Base-by-base conservation (phyloP, 176 grass and related monocot genomes). In the Aegilops speltoides region DNA sequence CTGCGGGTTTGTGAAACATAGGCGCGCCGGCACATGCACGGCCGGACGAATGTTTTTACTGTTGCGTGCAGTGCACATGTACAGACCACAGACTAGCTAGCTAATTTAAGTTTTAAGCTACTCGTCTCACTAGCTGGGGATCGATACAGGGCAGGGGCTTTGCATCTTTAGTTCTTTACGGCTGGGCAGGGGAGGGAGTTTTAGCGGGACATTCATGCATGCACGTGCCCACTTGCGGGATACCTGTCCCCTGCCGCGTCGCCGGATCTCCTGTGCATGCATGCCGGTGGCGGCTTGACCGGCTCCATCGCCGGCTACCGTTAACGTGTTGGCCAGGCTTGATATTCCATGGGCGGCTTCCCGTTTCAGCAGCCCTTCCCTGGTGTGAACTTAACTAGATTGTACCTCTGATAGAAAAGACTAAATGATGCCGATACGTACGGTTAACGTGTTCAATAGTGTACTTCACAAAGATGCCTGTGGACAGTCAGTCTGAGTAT, bases 141-240 rank as follows among this genome's bases (percentile, higher is more conserved):
- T 13, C 45, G 45, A 23, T 72, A 3, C 38, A 26, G 64, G 37
- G 14, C 24, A 76, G 43, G 23, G 29, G 32, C 33, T 38, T 23
- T 45, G 59, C 24, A 31, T 70, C 81, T 26, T 38, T 65, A 28
- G 0, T 38, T 38, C 37, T 38, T 37, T 64, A n/a, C 77, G 24
- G 77, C 56, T 34, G 33, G 34, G 34, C 34, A 6, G 34, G 34
- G 48, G 56, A 61, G 36, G 5, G 65, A 68, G 65, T 9, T 66
- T 26, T 36, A 36, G 34, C 34, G 34, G 34, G 34, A 7, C 34
- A 36, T 36, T 36, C 34, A 75, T 22, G 69, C n/a, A 38, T 24
- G 41, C 85, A 80, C 81, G 85, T 83, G 85, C 66, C 81, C 13
- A 68, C 89, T 67, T 84, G 89, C 68, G 36, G 56, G 57, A 29